phyloP scores from a whole-genome alignment of 2,329 filamentous ascomycete genomes.

The Phyllosticta citriasiana region DNA sequence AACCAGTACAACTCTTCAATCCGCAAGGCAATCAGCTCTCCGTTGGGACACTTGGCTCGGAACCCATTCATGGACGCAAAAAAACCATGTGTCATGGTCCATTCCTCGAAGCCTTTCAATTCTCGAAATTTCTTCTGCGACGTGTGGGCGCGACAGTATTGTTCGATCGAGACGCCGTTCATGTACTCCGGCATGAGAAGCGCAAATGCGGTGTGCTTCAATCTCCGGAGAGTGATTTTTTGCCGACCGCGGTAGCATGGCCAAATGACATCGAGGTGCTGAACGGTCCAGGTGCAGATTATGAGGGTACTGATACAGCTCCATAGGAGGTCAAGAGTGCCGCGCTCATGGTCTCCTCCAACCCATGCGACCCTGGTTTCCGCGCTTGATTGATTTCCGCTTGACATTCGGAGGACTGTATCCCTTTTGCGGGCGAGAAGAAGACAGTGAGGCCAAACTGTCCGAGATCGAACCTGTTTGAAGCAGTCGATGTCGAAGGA shows the following conservation, averaged over 20 bases:
- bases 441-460: neutral
- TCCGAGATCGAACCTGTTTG: neutral
- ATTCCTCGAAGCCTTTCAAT: neutral
- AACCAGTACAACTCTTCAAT: neutral
- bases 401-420: neutral
- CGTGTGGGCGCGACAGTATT: neutral
- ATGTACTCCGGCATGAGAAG: neutral
- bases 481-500: neutral
- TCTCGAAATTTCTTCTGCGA: neutral
- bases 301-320: neutral
- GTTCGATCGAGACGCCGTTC: neutral
- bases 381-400: neutral
- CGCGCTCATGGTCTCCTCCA: constrained; percentile 20
- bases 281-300: neutral
- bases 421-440: neutral
- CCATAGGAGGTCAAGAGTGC: constrained; percentile 22
- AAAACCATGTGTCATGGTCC: neutral
- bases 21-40: neutral
- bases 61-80: neutral
- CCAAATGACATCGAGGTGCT: neutral
- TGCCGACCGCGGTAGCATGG: neutral
- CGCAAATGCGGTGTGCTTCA: neutral
- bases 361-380: constrained; percentile 18
- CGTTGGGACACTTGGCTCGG: neutral
- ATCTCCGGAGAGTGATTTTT: neutral